Evolutionary conservation across 257 asterid genomes (phyloP), one percentile per base, ranked within the genome.

Genomic region (Primulina huaijiensis): DNA sequence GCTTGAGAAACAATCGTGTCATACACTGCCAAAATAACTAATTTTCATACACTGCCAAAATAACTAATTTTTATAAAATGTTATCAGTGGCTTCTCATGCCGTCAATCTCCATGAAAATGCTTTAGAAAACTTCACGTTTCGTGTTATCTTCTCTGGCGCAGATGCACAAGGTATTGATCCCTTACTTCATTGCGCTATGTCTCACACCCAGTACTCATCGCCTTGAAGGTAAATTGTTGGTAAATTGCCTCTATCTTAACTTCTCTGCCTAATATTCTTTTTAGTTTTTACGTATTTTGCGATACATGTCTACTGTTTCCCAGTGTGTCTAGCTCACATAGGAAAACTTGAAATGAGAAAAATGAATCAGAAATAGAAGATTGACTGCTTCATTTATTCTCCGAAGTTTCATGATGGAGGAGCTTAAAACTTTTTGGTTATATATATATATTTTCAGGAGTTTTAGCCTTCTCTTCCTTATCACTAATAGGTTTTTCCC

Each of bases 151-250:
- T 68, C 21, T 64, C 71, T 23, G n/a, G 40, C 76, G 83, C 96
- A 93, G 99, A 90, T 89, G 96, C 99, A 90, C 85, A 83, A 83
- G 83, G 95, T 87, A 68, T 77, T 93, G 90, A 75, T 93, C 71
- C 97, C 96, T 21, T 90, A 75, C 83, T 87, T 85, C 79, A 85
- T 90, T 62, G 88, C 99, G 35, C 90, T 93, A 38, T 87, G 83
- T 46, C 78, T 90, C 74, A 83, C 96, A 12, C 97, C 99, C 35
- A 84, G 91, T 82, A 92, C 91, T 29, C 97, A 90, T 74, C 82
- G 97, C 88, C 95, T 90, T 40, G 99, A 93, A 86, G 99, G 99
- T 72, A 90, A 97, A 37, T 77, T 93, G 74, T 69, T 93, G 84
- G 99, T 90, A 81, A 35, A 85, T 68, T 43, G 25, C 29, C 72